Percentiles rank a stretch among this genome's conserved stretches.
Conservation (phyloP, 352 stramenopile genomes). For the Globisporangium camurandrum region DNA sequence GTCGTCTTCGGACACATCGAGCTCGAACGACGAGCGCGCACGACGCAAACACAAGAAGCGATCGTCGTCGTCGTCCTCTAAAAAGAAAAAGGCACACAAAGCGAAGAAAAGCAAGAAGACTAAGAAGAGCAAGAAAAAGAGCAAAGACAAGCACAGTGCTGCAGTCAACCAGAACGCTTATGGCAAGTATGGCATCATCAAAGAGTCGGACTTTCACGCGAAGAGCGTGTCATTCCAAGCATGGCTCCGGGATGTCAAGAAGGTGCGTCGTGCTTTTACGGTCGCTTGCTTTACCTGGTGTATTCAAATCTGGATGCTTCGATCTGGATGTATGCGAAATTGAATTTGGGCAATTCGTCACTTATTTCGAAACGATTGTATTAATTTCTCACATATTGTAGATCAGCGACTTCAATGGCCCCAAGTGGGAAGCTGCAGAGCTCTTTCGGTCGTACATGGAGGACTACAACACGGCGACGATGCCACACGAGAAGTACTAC, state of each 20-base stretch:
- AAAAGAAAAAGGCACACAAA: conserved; percentile 18
- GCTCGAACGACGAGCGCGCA: conserved; percentile 4
- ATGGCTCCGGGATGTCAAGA: conserved; percentile 93
- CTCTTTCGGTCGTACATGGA: conserved; percentile 92
- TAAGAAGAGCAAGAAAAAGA: conserved; percentile 17
- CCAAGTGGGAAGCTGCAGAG: conserved; percentile 86
- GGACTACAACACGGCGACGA: conserved; percentile 97
- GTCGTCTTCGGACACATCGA: background rate
- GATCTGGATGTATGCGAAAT: background rate
- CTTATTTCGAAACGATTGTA: no score
- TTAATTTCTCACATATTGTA: no score
- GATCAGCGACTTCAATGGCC: conserved; percentile 76
- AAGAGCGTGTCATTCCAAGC: conserved; percentile 92
- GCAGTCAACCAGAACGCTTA: conserved; percentile 90
- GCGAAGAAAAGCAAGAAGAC: conserved; percentile 15
- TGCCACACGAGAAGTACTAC: conserved; percentile 97
- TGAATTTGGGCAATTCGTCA: no score
- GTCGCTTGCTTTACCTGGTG: background rate
- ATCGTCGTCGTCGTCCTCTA: conserved; percentile 16
- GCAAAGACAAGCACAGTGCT: conserved; percentile 11
- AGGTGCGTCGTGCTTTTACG: conserved; percentile 29
- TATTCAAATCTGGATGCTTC: background rate
- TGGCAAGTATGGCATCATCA: conserved; percentile 95
- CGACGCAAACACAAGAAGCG: conserved; percentile 15
- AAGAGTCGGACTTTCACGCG: conserved; percentile 86